Evolutionary conservation across 495 filamentous ascomycete genomes (phyloP).

Genomic region (Glonium stellatum): DNA sequence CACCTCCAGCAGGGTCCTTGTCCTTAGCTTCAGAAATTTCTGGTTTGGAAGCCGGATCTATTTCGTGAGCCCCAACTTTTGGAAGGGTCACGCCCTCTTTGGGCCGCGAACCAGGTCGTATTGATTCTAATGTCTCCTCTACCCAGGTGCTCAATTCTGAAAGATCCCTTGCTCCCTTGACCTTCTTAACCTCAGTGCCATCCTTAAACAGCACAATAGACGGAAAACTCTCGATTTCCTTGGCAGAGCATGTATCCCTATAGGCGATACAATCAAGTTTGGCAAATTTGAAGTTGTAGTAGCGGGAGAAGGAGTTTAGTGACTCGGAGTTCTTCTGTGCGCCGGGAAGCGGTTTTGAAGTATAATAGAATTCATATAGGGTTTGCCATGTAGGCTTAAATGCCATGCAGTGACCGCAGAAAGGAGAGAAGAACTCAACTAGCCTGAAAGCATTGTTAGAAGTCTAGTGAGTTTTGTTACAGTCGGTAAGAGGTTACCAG

Average conservation of each 20-base stretch:
- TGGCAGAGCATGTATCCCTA: conserved; percentile 61
- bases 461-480: background rate
- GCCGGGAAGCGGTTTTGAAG: conserved; percentile 61
- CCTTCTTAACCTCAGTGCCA: conserved; percentile 57
- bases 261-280: conserved; percentile 76
- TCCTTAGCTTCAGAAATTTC: conserved; percentile 45
- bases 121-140: conserved; percentile 69
- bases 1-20: conserved; percentile 42
- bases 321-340: conserved; percentile 38
- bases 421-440: conserved; percentile 70
- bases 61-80: conserved; percentile 48
- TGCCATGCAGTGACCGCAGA: conserved; percentile 70
- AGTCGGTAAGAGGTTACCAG: conserved; percentile 41
- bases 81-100: conserved; percentile 55
- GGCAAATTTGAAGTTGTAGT: conserved; percentile 87
- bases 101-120: conserved; percentile 71
- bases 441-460: conserved; percentile 44
- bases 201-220: conserved; percentile 77
- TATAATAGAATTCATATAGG: conserved; percentile 93
- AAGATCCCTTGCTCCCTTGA: conserved; percentile 56
- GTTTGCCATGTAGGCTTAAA: conserved; percentile 87
- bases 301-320: conserved; percentile 58
- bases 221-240: conserved; percentile 62
- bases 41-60: conserved; percentile 42
- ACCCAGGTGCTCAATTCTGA: conserved; percentile 56